These are phyloP conservation scores for Aspergillus leporis DNA, from an alignment of 495 filamentous ascomycete genomes.

Conservation along the genomic window DNA sequence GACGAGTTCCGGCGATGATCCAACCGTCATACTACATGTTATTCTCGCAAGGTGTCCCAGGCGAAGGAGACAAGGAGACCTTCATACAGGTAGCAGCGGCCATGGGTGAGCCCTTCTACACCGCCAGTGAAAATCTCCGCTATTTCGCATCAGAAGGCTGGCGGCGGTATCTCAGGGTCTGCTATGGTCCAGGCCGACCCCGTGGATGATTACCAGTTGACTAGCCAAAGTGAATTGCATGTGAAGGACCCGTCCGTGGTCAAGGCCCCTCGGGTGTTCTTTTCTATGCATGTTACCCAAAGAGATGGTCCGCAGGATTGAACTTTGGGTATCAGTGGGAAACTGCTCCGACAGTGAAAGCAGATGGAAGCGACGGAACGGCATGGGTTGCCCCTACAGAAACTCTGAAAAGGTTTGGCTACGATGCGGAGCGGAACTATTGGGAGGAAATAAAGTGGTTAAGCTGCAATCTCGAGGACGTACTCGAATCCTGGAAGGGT, in stretches of 20 bases:
- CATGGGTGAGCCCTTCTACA: slow-evolving; percentile 49
- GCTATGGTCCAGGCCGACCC: slow-evolving; percentile 52
- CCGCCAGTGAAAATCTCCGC: slow-evolving; percentile 47
- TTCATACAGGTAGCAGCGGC: slow-evolving; percentile 57
- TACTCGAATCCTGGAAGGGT: slow-evolving; percentile 41
- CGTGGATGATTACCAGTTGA: slow-evolving; percentile 41
- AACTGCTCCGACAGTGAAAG: slow-evolving; percentile 39
- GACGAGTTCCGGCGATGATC: no score
- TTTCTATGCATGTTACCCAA: slow-evolving; percentile 56
- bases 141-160: slow-evolving; percentile 35
- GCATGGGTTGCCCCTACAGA: slow-evolving; percentile 43
- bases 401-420: slow-evolving; percentile 41
- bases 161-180: slow-evolving; percentile 31
- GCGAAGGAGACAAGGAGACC: slow-evolving; percentile 67
- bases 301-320: no score
- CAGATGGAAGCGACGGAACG: slow-evolving; percentile 38
- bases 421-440: slow-evolving; percentile 51
- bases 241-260: slow-evolving; percentile 36
- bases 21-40: slow-evolving; percentile 58
- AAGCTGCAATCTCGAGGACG: slow-evolving; percentile 44
- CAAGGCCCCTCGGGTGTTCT: slow-evolving; percentile 41
- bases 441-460: slow-evolving; percentile 54
- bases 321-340: slow-evolving; percentile 41
- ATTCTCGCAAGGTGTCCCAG: slow-evolving; percentile 55
- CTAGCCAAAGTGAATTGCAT: slow-evolving; percentile 35